These are phyloP conservation scores for Neurospora sp. DNA, from an alignment of 2,329 filamentous ascomycete species.

Conservation along the genomic window DNA sequence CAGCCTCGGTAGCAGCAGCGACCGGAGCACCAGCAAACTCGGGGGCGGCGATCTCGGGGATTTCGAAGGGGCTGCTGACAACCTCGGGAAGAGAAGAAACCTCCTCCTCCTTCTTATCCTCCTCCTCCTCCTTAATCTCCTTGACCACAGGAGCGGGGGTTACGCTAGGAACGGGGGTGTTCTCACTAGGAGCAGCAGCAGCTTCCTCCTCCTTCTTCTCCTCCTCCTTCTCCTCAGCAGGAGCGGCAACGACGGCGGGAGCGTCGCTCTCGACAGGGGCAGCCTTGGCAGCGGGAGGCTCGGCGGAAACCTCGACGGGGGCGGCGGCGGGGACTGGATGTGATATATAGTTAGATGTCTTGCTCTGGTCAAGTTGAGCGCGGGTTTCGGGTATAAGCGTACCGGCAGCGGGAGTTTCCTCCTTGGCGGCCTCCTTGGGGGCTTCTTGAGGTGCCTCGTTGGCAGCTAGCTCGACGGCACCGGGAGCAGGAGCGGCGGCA, in stretches of 20 bases:
- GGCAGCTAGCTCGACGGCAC: slow-evolving; percentile 5
- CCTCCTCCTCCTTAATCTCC: not conserved
- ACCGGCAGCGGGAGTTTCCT: not conserved
- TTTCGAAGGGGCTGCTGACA: slow-evolving; percentile 36
- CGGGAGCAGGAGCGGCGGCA: not conserved
- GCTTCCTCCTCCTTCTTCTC: slow-evolving; percentile 11
- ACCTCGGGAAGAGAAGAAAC: slow-evolving; percentile 33
- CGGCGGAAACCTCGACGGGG: slow-evolving; percentile 7
- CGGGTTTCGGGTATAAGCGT: not conserved
- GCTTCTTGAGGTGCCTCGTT: not conserved
- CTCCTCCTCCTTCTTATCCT: not conserved
- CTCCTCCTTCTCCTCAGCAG: not conserved
- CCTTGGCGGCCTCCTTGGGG: not conserved
- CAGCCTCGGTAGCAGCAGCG: not conserved
- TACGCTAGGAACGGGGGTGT: slow-evolving; percentile 11
- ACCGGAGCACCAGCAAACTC: not conserved
- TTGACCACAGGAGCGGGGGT: slow-evolving; percentile 3
- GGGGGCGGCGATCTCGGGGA: not conserved
- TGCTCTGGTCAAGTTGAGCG: not conserved
- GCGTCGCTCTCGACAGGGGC: slow-evolving; percentile 10
- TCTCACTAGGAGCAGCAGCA: slow-evolving; percentile 7
- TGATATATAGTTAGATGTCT: not conserved
- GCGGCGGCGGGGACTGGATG: not conserved
- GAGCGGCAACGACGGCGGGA: slow-evolving; percentile 7
- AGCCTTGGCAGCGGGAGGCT: slow-evolving; percentile 14